Base-by-base conservation (phyloP, 768 basidiomycete species). In the Termitomyces sp. region DNA sequence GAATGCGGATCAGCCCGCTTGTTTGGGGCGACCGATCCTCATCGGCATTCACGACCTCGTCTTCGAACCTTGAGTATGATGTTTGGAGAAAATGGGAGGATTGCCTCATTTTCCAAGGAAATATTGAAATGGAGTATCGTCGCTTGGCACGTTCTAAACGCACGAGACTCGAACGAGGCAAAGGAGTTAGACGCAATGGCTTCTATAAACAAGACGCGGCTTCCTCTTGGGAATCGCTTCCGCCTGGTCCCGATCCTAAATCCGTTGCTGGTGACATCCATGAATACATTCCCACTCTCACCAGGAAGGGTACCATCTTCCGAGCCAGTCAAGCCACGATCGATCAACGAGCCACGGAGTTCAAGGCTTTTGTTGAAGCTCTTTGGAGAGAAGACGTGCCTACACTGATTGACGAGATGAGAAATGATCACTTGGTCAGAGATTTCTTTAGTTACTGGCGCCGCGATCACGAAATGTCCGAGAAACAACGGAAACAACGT, bases 1-100 rank as follows among this genome's bases (percentile, higher is more conserved):
- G 86, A 43, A 78, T 91, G 75, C 79, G 78, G 12, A 76, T 90
- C 33, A 73, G 67, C 40, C 76, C 86, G 15, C 66, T 82, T 53
- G 60, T 62, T 38, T 63, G 60, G 21, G 71, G 73, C 8, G 67
- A 78, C 55, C 64, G 70, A 23, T 68, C 70, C 8, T 81, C 79
- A 23, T 58, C 70, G 30, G 74, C 68, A 21, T 77, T 78, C 5
- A 54, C 64, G 33, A 64, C 63, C 17, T 73, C 75, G 44, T 70
- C 46, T 63, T 37, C 40, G 3, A 28, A 46, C 15, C 30, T 68
- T 9, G 83, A 83, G 56, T 92, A 93, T 64, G 85, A 87, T 14
- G 75, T 93, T 38, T 90, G 87, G 82, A 77, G 91, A 28, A 75
- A 78, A 46, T 93, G 91, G 91, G 91, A 91, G 56, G 91, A 93